Base-by-base conservation (phyloP, 768 basidiomycete species). In the Calocera viscosa region DNA sequence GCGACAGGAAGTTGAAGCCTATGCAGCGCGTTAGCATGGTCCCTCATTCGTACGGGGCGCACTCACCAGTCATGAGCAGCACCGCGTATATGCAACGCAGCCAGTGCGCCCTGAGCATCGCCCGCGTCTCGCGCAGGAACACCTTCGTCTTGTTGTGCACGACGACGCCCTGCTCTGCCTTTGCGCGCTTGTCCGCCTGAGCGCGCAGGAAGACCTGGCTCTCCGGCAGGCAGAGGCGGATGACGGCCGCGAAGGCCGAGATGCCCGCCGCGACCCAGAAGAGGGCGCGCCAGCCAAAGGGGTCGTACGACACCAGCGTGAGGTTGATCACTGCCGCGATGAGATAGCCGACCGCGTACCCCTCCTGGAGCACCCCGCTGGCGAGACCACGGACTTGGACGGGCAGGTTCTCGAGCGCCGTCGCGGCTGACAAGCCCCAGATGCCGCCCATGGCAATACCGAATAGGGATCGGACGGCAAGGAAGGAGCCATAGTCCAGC, bases 371-470 rank as follows among this genome's bases (percentile, higher is more conserved):
- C 60, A 95, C 77, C 16, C 94, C 94, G 24, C 85, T 87, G 1
- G 86, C 87, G 1, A 96, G 77, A 24, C 95, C 95, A 74, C 94
- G 89, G 17, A 86, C 82, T 72, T 90, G 88, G 33, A 89, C 86
- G 0, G 94, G 94, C 11, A 95, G 81, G 74, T 90, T 94, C 75
- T 96, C 94, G 39, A 96, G 85, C 0, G 89, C 86, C 0, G 89
- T 93, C 0, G 90, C 82, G 0, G 89, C 80, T 0, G 91, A 83
- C 33, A 92, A 78, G 19, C 92, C 91, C 91, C 93, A 95, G 53
- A 95, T 82, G 0, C 90, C 90, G 35, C 91, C 90, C 90, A 93
- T 91, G 0, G 86, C 87, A 64, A 93, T 83, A 68, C 75, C 72
- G 73, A 94, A 94, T 49, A 96, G 80, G 1, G 86, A 83, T 5